Base-by-base conservation (phyloP, 1,284 basidiomycete genomes). In the Termitomyces sp. region DNA sequence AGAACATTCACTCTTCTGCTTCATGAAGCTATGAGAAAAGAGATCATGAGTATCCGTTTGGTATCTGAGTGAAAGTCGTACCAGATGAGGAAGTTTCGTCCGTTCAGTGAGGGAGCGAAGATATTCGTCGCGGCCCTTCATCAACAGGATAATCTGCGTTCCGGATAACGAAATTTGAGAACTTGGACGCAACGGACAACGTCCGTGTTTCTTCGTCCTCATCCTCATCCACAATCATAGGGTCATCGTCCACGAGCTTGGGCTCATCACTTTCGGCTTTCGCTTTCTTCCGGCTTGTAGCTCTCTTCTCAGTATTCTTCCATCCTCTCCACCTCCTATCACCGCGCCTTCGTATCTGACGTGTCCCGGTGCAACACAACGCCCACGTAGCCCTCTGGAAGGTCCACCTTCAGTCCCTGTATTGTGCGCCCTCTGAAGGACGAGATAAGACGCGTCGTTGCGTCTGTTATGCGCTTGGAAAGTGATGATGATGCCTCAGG, bases 391-490 rank as follows among this genome's bases (percentile, higher is more conserved):
- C 88, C 88, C 6, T 70, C 62, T 0, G 90, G 90, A 0, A 92
- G 60, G 12, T 70, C 66, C 0, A 90, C 72, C 15, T 74, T 70
- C n/a, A 85, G 68, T 0, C 88, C 88, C 36, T 87, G 82, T 49
- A 92, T 73, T 13, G 73, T 75, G 12, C 90, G 72, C 10, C 90
- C 90, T 8, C 90, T 74, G 67, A 93, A 92, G 0, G 86, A 73
- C 3, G 88, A 82, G 1, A 78, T 64, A 47, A 82, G 79, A 26
- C 83, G 79, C 52, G 67, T 71, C 55, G 70, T 62, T 2, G 67
- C 50, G 5, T 62, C 61, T 15, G 58, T 63, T 28, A 63, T 59
- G 59, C 58, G 61, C 53, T 58, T 58, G 24, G 50, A 30, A 26
- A 54, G 44, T 26, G 50, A 46, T 31, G 57, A 19, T 30, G 57